These are phyloP conservation scores for Kodamaea fungicola DNA, from an alignment of 1,139 yeast genomes.

Conservation along the genomic window DNA sequence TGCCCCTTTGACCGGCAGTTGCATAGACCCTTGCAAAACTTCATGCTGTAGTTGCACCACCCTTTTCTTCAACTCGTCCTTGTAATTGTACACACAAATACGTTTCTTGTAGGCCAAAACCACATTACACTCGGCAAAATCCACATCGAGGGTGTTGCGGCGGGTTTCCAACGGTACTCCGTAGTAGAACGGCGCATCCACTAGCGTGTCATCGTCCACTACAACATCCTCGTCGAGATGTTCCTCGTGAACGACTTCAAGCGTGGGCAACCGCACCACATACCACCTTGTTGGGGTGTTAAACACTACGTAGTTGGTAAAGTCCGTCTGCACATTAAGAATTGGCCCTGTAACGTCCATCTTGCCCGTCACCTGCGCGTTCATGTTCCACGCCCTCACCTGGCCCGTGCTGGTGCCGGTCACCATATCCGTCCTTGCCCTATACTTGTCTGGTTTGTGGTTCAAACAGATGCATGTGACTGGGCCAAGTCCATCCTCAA, in stretches of 20 bases:
- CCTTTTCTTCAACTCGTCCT: background rate
- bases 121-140: conserved; percentile 49
- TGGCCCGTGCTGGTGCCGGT: conserved; percentile 25
- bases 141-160: conserved; percentile 36
- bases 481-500: conserved; percentile 14
- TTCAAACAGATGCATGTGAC: conserved; percentile 23
- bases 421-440: conserved; percentile 24
- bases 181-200: conserved; percentile 6
- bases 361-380: conserved; percentile 19
- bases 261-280: conserved; percentile 20
- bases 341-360: conserved; percentile 18
- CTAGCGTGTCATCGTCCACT: conserved; percentile 8
- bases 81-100: conserved; percentile 27
- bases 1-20: background rate
- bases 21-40: conserved; percentile 3
- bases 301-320: conserved; percentile 23
- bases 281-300: conserved; percentile 17
- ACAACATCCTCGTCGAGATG: conserved; percentile 13
- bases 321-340: conserved; percentile 29
- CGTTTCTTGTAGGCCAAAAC: conserved; percentile 24
- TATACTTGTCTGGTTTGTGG: conserved; percentile 21
- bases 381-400: conserved; percentile 26
- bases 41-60: conserved; percentile 1
- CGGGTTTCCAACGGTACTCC: conserved; percentile 8
- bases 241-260: conserved; percentile 10